phyloP scores from a whole-genome alignment of 495 filamentous ascomycete genomes.

The Trichoderma virens region DNA sequence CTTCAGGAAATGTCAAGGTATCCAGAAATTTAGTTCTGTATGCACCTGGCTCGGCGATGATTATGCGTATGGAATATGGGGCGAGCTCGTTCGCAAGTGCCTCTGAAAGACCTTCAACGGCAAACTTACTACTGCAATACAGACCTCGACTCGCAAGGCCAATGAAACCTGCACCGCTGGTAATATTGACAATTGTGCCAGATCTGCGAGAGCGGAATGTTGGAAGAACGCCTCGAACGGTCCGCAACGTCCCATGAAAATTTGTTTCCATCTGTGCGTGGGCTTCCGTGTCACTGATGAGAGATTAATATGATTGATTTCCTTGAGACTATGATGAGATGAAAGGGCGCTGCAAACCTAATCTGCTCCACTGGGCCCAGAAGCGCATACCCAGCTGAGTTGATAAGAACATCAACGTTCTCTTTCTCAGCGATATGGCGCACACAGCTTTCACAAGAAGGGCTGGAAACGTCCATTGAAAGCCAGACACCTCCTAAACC shows the following conservation, averaged over 20 bases:
- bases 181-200: background rate
- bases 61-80: background rate
- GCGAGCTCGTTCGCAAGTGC: background rate
- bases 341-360: background rate
- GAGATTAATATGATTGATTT: background rate
- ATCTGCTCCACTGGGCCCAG: background rate
- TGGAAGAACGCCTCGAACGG: background rate
- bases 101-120: background rate
- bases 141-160: background rate
- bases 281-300: background rate
- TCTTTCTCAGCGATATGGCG: background rate
- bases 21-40: background rate
- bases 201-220: background rate
- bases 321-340: background rate
- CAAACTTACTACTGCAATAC: background rate
- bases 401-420: background rate
- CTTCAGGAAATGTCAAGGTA: background rate
- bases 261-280: background rate
- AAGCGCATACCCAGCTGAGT: background rate
- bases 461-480: background rate
- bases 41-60: background rate
- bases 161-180: background rate
- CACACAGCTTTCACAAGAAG: background rate
- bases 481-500: background rate
- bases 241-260: background rate